phyloP scores from a whole-genome alignment of 257 asterid genomes.

The Solanum bulbocastanum region DNA sequence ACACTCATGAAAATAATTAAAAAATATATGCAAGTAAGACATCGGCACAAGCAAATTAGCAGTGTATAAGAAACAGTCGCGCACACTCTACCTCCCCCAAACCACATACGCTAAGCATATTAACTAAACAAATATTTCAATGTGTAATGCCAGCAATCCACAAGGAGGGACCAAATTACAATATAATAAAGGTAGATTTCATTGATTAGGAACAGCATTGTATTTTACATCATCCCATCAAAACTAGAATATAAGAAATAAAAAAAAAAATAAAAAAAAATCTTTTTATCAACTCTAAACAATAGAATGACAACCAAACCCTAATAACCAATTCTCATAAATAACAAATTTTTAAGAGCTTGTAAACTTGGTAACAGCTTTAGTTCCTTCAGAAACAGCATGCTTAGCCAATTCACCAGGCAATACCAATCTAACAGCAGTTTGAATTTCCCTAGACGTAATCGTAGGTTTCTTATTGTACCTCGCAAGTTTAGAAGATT shows the following conservation, averaged over 20 bases:
- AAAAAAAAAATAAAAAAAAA: background rate
- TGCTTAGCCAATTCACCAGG: conserved; percentile 4
- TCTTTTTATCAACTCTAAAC: background rate
- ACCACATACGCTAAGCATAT: too few relatives aligned
- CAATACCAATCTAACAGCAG: conserved; percentile 1
- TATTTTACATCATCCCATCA: background rate
- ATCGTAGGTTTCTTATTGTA: background rate
- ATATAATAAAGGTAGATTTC: background rate
- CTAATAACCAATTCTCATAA: background rate
- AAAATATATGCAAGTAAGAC: too few relatives aligned
- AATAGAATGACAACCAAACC: background rate
- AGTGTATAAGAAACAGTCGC: too few relatives aligned
- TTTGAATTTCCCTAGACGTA: conserved; percentile 1
- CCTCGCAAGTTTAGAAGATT: background rate
- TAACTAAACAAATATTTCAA: background rate
- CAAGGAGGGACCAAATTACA: background rate
- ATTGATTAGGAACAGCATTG: background rate
- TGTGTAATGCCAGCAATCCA: background rate
- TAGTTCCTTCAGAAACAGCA: conserved; percentile 2
- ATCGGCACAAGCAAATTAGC: too few relatives aligned
- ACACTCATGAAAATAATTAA: too few relatives aligned
- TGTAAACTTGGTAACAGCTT: conserved; percentile 2
- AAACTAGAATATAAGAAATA: background rate
- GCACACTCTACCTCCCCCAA: too few relatives aligned
- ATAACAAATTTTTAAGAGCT: background rate